These are phyloP conservation scores for Aspergillus novoparasiticus DNA, from an alignment of 2,329 filamentous ascomycete species.

Conservation along the genomic window DNA sequence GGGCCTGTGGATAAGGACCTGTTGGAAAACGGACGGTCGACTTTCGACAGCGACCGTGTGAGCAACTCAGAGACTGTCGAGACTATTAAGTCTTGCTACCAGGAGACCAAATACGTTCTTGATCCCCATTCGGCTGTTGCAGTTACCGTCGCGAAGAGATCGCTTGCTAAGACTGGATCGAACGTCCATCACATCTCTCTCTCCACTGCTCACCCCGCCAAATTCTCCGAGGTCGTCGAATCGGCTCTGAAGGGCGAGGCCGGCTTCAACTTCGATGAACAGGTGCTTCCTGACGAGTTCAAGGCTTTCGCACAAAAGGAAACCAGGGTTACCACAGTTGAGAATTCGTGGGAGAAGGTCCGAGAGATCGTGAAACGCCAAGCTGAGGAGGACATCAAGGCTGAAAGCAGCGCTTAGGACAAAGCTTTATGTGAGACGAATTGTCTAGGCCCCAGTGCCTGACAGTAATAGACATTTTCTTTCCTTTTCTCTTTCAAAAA, in stretches of 20 bases:
- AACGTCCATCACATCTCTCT: slow-evolving; percentile 73
- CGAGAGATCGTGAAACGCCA: slow-evolving; percentile 74
- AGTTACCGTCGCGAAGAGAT: slow-evolving; percentile 73
- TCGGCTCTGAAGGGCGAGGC: slow-evolving; percentile 70
- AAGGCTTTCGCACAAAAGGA: slow-evolving; percentile 75
- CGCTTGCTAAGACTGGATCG: slow-evolving; percentile 56
- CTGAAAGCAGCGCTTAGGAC: slow-evolving; percentile 4
- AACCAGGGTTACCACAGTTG: slow-evolving; percentile 67
- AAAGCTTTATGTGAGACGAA: not conserved
- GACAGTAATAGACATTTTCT: not conserved
- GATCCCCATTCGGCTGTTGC: slow-evolving; percentile 94
- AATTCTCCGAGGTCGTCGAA: slow-evolving; percentile 86
- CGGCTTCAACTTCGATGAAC: slow-evolving; percentile 71
- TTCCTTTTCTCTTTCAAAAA: not conserved
- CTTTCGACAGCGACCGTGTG: slow-evolving; percentile 77
- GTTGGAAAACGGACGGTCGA: slow-evolving; percentile 52
- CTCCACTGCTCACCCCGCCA: slow-evolving; percentile 92
- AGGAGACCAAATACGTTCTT: slow-evolving; percentile 70
- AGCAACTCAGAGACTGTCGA: slow-evolving; percentile 67
- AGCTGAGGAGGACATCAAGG: slow-evolving; percentile 55
- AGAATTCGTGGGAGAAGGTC: slow-evolving; percentile 65
- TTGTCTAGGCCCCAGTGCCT: not conserved
- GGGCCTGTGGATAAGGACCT: slow-evolving; percentile 31
- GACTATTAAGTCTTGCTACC: slow-evolving; percentile 63
- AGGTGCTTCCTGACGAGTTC: slow-evolving; percentile 81